Base-by-base conservation (phyloP, 2,329 filamentous ascomycete species). In the Neonectria coccinea region DNA sequence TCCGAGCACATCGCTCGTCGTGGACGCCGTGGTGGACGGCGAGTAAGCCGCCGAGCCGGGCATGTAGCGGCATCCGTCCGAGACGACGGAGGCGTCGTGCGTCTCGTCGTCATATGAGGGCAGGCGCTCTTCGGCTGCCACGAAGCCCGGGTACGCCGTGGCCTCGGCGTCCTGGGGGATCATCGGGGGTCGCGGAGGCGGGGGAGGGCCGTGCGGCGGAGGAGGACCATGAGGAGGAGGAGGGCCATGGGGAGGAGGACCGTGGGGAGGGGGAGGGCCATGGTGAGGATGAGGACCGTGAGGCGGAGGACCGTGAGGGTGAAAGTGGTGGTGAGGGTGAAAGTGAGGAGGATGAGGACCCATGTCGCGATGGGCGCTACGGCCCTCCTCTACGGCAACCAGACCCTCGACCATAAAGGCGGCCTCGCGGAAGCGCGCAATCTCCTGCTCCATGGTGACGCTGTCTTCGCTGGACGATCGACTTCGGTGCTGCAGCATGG, bases 371-470 rank as follows among this genome's bases (percentile, higher is more conserved):
- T 59, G 53, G 1, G 33, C 25, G 25, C 29, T 42, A 42, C 70
- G 64, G 20, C 77, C 79, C 65, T 83, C 82, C 59, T 83, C 82
- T 2, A 79, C 81, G 6, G 80, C 76, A 22, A 85, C 78, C 56
- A 86, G 77, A 44, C 81, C 79, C 44, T 80, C 80, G 0, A 86
- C 81, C 48, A 84, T 76, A 6, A 78, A 77, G 7, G 82, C 83
- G 2, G 80, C 83, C 55, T 79, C 78, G 2, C 83, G 79, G 73
- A 86, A 83, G 53, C 80, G 77, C 3, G 82, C 80, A 66, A 86
- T 79, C 70, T 85, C 83, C 68, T 84, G 79, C 67, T 83, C 81
- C 79, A 85, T 82, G 3, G 80, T 80, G 11, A 70, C 78, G 54
- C 68, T 57, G 56, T 67, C 63, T 50, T 54, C 66, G 57, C 54